These are phyloP conservation scores for Pichiaceae sp. DNA, from an alignment of 1,139 yeast genomes.

Conservation along the genomic window DNA sequence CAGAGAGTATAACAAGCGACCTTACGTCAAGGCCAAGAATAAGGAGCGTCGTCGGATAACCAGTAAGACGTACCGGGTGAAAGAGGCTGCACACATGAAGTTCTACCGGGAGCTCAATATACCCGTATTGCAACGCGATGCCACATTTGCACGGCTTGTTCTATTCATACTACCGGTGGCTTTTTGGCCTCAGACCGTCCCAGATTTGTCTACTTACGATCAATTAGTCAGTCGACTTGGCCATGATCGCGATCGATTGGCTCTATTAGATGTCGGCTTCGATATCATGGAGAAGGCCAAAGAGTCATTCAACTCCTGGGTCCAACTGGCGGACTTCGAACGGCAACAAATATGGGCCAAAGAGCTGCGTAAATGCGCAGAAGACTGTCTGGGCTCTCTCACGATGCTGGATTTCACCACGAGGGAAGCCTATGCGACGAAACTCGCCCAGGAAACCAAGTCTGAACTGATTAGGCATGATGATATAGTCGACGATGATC, in stretches of 20 bases:
- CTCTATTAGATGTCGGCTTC: neutral
- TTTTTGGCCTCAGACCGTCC: constrained; percentile 29
- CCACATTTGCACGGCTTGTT: constrained; percentile 39
- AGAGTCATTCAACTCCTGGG: constrained; percentile 26
- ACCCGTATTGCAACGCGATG: constrained; percentile 33
- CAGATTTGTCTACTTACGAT: neutral
- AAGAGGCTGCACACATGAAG: constrained; percentile 24
- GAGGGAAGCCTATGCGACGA: constrained; percentile 29
- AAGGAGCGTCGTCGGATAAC: constrained; percentile 29
- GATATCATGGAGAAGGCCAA: constrained; percentile 3
- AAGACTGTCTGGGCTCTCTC: constrained; percentile 31
- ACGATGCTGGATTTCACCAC: constrained; percentile 33
- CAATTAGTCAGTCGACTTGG: neutral
- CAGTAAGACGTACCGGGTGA: constrained; percentile 27
- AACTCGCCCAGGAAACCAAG: constrained; percentile 22
- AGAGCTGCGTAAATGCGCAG: constrained; percentile 36
- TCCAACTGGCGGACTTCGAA: constrained; percentile 24
- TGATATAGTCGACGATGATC: neutral
- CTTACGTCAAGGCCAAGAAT: constrained; percentile 35
- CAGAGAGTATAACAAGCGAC: constrained; percentile 33
- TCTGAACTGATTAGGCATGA: constrained; percentile 7
- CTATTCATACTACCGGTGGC: constrained; percentile 34
- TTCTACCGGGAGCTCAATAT: constrained; percentile 29
- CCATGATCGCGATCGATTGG: neutral
- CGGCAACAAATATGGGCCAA: constrained; percentile 32